Evolutionary conservation across 305 asterid genomes (phyloP).

Genomic region (Solanum hybrid): DNA sequence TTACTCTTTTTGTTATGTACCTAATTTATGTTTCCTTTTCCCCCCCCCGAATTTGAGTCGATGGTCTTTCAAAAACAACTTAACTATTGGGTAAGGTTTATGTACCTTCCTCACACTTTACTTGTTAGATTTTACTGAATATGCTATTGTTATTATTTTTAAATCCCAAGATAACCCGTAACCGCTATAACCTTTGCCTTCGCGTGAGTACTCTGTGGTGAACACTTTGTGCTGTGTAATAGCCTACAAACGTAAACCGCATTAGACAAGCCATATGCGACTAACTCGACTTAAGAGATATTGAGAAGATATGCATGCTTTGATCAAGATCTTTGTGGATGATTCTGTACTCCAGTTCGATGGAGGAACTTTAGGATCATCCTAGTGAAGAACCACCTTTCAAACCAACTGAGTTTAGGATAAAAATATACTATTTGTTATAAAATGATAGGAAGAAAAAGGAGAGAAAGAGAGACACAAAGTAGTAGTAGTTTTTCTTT

Average conservation of each 20-base stretch:
- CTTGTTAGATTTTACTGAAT: no score
- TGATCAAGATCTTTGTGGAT: not conserved
- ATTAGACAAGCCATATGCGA: not conserved
- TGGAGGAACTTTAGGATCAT: not conserved
- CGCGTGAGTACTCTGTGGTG: not conserved
- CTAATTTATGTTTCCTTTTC: not conserved
- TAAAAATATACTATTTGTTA: no score
- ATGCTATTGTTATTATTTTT: no score
- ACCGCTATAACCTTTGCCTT: not conserved
- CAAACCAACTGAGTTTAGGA: no score
- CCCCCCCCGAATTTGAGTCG: accelerated
- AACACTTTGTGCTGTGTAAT: not conserved
- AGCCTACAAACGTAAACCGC: no score
- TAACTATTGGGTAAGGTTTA: not conserved
- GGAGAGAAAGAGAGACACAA: no score
- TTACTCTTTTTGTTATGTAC: not conserved
- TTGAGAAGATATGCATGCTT: not conserved
- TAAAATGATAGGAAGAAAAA: no score
- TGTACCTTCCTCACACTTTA: not conserved
- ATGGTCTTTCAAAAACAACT: no score
- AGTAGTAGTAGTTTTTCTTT: no score
- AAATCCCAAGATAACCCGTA: no score
- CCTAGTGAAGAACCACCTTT: not conserved
- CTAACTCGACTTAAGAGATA: not conserved
- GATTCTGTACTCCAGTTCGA: not conserved